Evolutionary conservation across 2,329 filamentous ascomycete genomes (phyloP), one percentile per base, ranked within the genome.

Genomic region (Cadophora sp.): DNA sequence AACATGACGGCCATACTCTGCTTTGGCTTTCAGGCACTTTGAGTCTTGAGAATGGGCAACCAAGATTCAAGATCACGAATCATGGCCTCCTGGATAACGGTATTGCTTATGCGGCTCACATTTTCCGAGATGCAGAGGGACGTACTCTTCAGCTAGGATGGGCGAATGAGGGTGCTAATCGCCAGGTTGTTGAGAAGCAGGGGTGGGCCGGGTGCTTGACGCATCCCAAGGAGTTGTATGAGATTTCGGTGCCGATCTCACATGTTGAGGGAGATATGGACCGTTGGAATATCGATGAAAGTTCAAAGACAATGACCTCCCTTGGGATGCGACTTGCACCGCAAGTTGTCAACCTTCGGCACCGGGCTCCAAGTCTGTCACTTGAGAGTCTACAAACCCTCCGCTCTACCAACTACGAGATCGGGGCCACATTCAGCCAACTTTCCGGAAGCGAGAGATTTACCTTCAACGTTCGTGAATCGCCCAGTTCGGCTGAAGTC

Each of bases 131-230:
- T 50, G 43, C 63, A 11, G 66, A 71, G 48, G 68, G 64, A 36
- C 39, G 69, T 36, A 51, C 70, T 0, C 48, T 72, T 8, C 70
- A 72, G 27, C 65, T 72, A 6, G 70, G 72, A 1, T 72, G 72
- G 72, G 69, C 66, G 39, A 68, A 70, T 62, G 72, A 73, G 62
- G 41, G 65, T n/a, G 64, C 59, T 1, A 62, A 65, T 9, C 33
- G 60, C 33, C 4, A 61, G 8, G 30, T 67, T 16, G 47, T 69
- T 0, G 63, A 45, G 41, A 58, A 66, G 24, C 72, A 73, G 63
- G 68, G 67, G 1, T 73, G 72, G 72, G 70, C 70, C 14, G 72
- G 72, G 18, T 71, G 66, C 41, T 45, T 73, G n/a, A 47, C 62
- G 2, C 68, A 70, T 45, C 70, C 71, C 9, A 67, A 70, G 61